These are phyloP conservation scores for Trametes sanguinea DNA, from an alignment of 768 basidiomycete species.

Conservation along the genomic window DNA sequence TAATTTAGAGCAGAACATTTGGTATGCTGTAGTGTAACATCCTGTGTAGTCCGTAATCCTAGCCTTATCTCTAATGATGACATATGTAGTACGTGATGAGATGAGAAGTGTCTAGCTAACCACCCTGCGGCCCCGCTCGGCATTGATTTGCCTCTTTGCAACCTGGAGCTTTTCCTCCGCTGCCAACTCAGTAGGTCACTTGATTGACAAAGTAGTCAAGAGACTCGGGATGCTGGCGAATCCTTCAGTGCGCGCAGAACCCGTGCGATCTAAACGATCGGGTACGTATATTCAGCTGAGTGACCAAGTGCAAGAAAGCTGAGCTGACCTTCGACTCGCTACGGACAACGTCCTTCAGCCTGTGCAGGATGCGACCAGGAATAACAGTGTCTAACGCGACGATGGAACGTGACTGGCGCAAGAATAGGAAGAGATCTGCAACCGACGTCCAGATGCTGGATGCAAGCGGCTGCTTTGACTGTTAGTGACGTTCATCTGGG, in stretches of 20 bases:
- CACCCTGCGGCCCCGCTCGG: slow-evolving; percentile 25
- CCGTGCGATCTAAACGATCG: slow-evolving; percentile 49
- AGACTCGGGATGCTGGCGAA: slow-evolving; percentile 45
- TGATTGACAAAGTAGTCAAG: slow-evolving; percentile 55
- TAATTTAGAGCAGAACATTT: too few relatives aligned
- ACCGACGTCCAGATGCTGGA: slow-evolving; percentile 60
- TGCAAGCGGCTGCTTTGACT: slow-evolving; percentile 47
- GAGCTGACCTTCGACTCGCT: slow-evolving; percentile 55
- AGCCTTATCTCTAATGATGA: too few relatives aligned
- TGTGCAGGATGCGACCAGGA: slow-evolving; percentile 51
- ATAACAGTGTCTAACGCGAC: slow-evolving; percentile 55
- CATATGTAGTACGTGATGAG: too few relatives aligned
- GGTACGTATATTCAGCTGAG: background rate
- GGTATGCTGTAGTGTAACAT: too few relatives aligned
- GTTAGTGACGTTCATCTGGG: background rate
- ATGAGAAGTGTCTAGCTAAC: slow-evolving; percentile 15
- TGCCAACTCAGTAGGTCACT: slow-evolving; percentile 59
- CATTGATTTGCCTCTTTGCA: slow-evolving; percentile 28
- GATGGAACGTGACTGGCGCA: slow-evolving; percentile 55
- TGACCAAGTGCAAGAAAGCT: too few relatives aligned
- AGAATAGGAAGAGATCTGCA: slow-evolving; percentile 64
- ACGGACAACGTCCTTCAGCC: slow-evolving; percentile 46
- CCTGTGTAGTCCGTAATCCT: too few relatives aligned
- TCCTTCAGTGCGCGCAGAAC: slow-evolving; percentile 54
- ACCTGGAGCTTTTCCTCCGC: slow-evolving; percentile 71